Percentiles rank a stretch among this genome's conserved stretches.
These are phyloP conservation scores for Alternaria triticimaculans DNA, from an alignment of 2,329 filamentous ascomycete species.

Conservation along the genomic window DNA sequence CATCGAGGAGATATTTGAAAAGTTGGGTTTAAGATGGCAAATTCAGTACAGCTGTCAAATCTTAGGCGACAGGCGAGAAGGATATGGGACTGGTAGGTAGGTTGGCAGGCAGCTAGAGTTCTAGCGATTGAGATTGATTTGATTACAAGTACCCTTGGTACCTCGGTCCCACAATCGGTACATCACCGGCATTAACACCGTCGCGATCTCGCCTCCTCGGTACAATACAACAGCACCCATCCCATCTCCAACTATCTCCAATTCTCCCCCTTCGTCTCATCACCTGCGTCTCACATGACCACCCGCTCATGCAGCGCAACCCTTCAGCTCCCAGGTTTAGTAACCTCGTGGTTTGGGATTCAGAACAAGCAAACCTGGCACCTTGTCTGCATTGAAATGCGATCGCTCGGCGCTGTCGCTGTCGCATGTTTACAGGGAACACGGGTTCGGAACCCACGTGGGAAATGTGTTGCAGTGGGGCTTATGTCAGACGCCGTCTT, in stretches of 20 bases:
- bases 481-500: not conserved
- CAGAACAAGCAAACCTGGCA: not conserved
- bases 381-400: not conserved
- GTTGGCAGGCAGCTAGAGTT: not conserved
- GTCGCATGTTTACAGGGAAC: not conserved
- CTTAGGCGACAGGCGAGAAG: not conserved
- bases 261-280: not conserved
- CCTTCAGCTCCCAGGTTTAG: not conserved
- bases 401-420: not conserved
- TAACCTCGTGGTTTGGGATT: not conserved
- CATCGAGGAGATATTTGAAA: not conserved
- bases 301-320: not conserved
- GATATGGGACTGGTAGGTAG: not conserved
- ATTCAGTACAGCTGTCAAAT: not conserved
- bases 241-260: not conserved
- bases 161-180: slow-evolving; percentile 1
- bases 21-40: not conserved
- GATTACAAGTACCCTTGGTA: not conserved
- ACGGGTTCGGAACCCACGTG: not conserved
- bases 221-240: not conserved
- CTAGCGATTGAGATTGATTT: not conserved
- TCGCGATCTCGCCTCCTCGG: not conserved
- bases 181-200: not conserved
- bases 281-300: not conserved
- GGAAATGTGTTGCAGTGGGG: not conserved